These are phyloP conservation scores for Arbutus unedo DNA, from an alignment of 148 eudicot genomes.

Conservation along the genomic window DNA sequence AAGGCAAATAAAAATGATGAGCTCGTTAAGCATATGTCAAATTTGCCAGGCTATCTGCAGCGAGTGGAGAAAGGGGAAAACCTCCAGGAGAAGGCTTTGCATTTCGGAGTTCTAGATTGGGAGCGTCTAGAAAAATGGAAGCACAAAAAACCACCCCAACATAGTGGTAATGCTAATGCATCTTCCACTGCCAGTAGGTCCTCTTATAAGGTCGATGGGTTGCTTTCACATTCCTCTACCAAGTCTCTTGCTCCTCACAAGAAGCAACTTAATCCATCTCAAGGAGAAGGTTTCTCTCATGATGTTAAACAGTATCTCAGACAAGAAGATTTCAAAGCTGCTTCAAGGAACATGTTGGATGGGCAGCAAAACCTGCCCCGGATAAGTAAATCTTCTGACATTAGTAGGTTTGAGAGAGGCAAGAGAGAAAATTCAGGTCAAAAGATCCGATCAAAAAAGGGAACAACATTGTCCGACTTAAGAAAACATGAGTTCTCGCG, in stretches of 20 bases:
- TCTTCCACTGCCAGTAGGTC: constrained; percentile 22
- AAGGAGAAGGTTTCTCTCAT: constrained; percentile 30
- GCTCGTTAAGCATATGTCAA: constrained; percentile 78
- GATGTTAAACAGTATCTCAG: constrained; percentile 23
- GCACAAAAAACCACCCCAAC: constrained; percentile 29
- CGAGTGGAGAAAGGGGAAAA: constrained; percentile 43
- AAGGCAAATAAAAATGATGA: constrained; percentile 43
- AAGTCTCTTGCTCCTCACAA: constrained; percentile 24
- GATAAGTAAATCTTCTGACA: constrained; percentile 19
- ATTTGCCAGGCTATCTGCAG: constrained; percentile 79
- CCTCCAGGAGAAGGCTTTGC: constrained; percentile 54
- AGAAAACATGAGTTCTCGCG: constrained; percentile 14
- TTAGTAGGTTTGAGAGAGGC: constrained; percentile 25
- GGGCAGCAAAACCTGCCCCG: constrained; percentile 22
- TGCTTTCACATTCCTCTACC: constrained; percentile 9
- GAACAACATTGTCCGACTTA: constrained; percentile 29
- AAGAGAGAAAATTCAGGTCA: constrained; percentile 27
- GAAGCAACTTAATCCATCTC: constrained; percentile 28
- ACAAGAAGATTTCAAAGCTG: constrained; percentile 27
- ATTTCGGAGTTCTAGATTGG: constrained; percentile 91
- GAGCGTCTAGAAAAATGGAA: constrained; percentile 70
- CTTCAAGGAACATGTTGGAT: constrained; percentile 6
- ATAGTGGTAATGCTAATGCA: constrained; percentile 12
- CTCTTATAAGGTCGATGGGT: constrained; percentile 12
- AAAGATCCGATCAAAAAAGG: constrained; percentile 21